These are phyloP conservation scores for Dioszegia aurantiaca DNA, from an alignment of 768 basidiomycete species.

Conservation along the genomic window DNA sequence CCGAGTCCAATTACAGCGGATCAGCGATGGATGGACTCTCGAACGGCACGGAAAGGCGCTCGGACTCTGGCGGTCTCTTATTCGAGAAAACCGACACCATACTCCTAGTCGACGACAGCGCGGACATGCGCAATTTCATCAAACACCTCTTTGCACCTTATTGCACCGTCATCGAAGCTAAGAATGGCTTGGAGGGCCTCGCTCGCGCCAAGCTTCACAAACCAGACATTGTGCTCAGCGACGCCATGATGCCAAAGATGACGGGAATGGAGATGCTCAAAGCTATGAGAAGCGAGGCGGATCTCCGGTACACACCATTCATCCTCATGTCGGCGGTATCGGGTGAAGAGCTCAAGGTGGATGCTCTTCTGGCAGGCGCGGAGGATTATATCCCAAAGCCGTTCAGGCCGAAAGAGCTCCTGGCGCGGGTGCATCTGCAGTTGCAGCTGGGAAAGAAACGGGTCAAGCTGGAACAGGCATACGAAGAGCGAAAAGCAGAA, in stretches of 20 bases:
- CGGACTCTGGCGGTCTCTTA: constrained; percentile 36
- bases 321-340: constrained; percentile 51
- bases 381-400: constrained; percentile 55
- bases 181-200: constrained; percentile 48
- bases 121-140: constrained; percentile 52
- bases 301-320: constrained; percentile 42
- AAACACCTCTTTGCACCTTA: constrained; percentile 49
- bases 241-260: constrained; percentile 53
- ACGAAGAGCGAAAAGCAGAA: constrained; percentile 33
- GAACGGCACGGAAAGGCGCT: constrained; percentile 17
- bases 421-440: constrained; percentile 54
- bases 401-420: constrained; percentile 53
- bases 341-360: constrained; percentile 52
- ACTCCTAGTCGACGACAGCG: constrained; percentile 51
- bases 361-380: constrained; percentile 53
- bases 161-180: constrained; percentile 51
- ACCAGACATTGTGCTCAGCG: constrained; percentile 52
- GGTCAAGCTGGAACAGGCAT: constrained; percentile 36
- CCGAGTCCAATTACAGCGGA: constrained; percentile 21
- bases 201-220: constrained; percentile 20
- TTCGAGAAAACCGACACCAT: constrained; percentile 50
- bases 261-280: constrained; percentile 38
- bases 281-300: constrained; percentile 35
- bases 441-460: constrained; percentile 55
- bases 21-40: constrained; percentile 10